Percentiles rank a stretch among this genome's conserved stretches.
Conservation (phyloP, 1,284 basidiomycete genomes). For the Microbotryum saponariae region DNA sequence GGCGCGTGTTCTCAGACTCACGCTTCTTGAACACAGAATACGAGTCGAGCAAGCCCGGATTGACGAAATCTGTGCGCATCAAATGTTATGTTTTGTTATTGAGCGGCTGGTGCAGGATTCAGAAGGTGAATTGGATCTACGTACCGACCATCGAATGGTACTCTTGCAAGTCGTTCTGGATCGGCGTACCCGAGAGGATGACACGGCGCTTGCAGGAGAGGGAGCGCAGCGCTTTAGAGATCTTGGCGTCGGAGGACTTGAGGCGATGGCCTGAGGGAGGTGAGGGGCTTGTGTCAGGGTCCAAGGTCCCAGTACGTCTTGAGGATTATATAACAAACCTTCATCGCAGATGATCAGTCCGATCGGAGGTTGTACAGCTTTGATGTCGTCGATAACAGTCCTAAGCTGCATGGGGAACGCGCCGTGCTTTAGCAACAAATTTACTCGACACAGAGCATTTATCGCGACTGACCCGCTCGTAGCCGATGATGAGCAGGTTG, state of each 20-base stretch:
- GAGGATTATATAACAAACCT: conserved; percentile 46
- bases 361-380: conserved; percentile 59
- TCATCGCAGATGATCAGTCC: conserved; percentile 95
- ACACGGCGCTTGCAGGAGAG: conserved; percentile 28
- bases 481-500: conserved; percentile 86
- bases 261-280: conserved; percentile 67
- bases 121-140: conserved; percentile 24
- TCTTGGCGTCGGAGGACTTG: conserved; percentile 88
- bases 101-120: background rate
- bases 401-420: conserved; percentile 22
- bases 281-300: background rate
- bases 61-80: conserved; percentile 77
- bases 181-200: conserved; percentile 93
- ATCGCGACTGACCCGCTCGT: conserved; percentile 53
- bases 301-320: too few species aligned
- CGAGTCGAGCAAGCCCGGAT: conserved; percentile 67
- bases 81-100: background rate
- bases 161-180: conserved; percentile 88
- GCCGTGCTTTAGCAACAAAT: background rate
- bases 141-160: conserved; percentile 81
- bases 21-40: conserved; percentile 37
- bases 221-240: conserved; percentile 59
- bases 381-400: conserved; percentile 41
- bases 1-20: background rate
- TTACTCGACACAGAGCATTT: background rate